phyloP scores from a whole-genome alignment of 495 filamentous ascomycete species.

The Viridothelium virens region DNA sequence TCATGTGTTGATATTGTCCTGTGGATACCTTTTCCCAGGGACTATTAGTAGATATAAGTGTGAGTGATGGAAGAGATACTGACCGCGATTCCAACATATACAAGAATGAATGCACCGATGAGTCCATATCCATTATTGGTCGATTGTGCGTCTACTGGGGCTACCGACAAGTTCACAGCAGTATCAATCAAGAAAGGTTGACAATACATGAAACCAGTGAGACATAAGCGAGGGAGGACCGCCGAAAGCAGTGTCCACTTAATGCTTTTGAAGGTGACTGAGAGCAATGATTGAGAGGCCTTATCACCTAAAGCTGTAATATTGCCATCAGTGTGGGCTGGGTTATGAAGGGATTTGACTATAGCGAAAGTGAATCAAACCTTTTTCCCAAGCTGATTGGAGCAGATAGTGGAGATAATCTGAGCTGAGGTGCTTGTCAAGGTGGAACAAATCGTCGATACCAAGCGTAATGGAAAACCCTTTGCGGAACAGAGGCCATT shows the following conservation, averaged over 20 bases:
- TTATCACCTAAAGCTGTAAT: conserved; percentile 22
- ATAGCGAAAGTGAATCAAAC: conserved; percentile 11
- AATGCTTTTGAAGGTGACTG: conserved; percentile 41
- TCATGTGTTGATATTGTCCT: conserved; percentile 50
- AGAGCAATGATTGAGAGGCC: conserved; percentile 41
- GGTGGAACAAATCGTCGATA: conserved; percentile 22
- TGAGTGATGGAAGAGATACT: background rate
- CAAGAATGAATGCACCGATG: conserved; percentile 55
- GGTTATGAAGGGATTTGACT: background rate
- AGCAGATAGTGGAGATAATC: conserved; percentile 19
- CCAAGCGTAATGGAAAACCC: conserved; percentile 19
- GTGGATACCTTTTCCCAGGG: conserved; percentile 33
- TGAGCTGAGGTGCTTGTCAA: conserved; percentile 22
- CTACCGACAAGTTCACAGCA: conserved; percentile 42
- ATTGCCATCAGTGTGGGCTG: background rate
- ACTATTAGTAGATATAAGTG: background rate
- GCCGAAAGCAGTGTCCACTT: conserved; percentile 35
- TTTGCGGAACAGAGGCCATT: conserved; percentile 30
- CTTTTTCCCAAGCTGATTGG: conserved; percentile 19
- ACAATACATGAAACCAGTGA: conserved; percentile 53
- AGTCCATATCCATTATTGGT: conserved; percentile 52
- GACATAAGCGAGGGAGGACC: conserved; percentile 45
- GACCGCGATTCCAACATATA: conserved; percentile 53
- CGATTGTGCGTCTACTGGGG: conserved; percentile 35
- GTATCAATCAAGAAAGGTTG: conserved; percentile 58